Evolutionary conservation across 2,329 filamentous ascomycete species (phyloP).

Genomic region (Teratosphaeria zuluensis): DNA sequence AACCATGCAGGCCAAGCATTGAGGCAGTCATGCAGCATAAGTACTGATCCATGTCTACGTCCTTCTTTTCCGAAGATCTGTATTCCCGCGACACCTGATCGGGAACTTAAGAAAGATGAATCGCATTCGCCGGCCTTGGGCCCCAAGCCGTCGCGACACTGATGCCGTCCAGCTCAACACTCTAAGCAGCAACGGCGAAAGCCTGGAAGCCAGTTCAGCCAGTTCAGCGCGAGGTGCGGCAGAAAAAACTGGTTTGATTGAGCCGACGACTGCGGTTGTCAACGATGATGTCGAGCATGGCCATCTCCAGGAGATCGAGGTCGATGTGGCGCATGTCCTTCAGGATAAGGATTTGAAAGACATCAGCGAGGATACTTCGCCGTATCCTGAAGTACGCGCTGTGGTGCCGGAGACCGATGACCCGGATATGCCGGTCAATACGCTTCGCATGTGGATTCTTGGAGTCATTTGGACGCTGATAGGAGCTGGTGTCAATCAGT

Average conservation of each 20-base stretch:
- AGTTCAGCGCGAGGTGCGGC: conserved; percentile 4
- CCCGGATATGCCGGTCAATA: conserved; percentile 53
- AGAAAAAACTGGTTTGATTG: conserved; percentile 7
- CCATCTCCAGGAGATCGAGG: conserved; percentile 24
- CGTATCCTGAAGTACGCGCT: conserved; percentile 46
- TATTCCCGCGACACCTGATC: no score
- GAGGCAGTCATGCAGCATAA: not conserved
- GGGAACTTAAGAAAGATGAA: conserved; percentile 9
- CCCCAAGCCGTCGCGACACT: conserved; percentile 14
- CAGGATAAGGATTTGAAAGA: conserved; percentile 35
- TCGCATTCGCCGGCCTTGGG: conserved; percentile 17
- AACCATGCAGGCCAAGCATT: not conserved
- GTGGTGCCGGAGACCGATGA: conserved; percentile 48
- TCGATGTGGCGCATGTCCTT: conserved; percentile 30
- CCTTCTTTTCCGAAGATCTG: no score
- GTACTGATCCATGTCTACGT: not conserved
- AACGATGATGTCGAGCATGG: conserved; percentile 13
- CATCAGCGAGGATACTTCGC: conserved; percentile 36
- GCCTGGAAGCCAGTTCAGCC: conserved; percentile 7
- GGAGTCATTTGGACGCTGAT: conserved; percentile 37
- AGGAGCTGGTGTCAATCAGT: conserved; percentile 52
- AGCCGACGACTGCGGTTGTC: conserved; percentile 7
- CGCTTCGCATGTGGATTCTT: conserved; percentile 40
- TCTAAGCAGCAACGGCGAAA: conserved; percentile 10
- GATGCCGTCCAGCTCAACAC: conserved; percentile 19